A percentile compares a stretch with the other conserved stretches of the same genome.
phyloP scores from a whole-genome alignment of 1,284 basidiomycete species.

The Cryptococcus jaspeensis region DNA sequence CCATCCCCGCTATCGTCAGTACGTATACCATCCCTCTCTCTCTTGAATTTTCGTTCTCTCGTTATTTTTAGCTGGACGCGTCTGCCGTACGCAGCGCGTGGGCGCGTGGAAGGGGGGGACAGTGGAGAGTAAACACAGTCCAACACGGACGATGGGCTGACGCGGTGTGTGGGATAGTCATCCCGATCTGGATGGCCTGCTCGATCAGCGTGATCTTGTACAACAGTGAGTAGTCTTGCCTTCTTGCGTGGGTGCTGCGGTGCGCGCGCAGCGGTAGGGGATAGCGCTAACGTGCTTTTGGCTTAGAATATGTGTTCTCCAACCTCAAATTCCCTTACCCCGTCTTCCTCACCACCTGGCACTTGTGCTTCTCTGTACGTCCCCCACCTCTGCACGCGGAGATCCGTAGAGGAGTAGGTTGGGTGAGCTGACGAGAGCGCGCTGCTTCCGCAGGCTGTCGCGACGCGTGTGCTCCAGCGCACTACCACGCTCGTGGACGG shows the following conservation, averaged over 20 bases:
- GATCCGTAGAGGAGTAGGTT: neutral
- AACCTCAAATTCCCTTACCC: constrained; percentile 77
- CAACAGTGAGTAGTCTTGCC: constrained; percentile 61
- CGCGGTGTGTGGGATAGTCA: constrained; percentile 30
- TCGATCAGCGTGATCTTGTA: constrained; percentile 91
- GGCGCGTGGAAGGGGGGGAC: neutral
- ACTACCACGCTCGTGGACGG: constrained; percentile 89
- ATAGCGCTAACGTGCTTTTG: neutral
- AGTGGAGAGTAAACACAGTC: too few species aligned
- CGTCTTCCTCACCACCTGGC: constrained; percentile 85
- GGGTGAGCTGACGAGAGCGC: neutral
- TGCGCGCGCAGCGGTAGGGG: too few species aligned
- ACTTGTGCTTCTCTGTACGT: constrained; percentile 76
- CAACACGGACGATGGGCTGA: neutral
- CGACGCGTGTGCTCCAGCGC: constrained; percentile 82
- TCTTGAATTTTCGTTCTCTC: neutral
- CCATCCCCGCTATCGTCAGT: constrained; percentile 51
- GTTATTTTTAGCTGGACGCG: neutral
- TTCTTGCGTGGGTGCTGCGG: neutral
- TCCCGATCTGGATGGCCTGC: constrained; percentile 69
- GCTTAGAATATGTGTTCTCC: constrained; percentile 72
- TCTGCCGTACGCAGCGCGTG: neutral
- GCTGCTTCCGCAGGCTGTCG: constrained; percentile 62
- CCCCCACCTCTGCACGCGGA: neutral
- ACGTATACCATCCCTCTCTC: constrained; percentile 13